These are phyloP conservation scores for Agrostemma githago DNA, from an alignment of 148 eudicot species.

Conservation along the genomic window DNA sequence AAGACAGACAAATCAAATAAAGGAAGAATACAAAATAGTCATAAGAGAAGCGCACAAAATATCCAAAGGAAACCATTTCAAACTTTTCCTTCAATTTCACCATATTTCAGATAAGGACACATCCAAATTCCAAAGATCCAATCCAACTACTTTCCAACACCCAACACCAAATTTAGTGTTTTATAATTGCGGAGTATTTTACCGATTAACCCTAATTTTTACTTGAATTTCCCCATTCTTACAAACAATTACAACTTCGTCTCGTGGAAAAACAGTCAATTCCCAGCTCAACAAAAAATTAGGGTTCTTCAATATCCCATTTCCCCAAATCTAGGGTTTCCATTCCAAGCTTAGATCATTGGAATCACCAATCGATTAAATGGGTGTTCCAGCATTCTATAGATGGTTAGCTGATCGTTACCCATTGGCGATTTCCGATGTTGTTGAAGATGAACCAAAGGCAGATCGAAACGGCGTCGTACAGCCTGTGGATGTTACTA, in stretches of 20 bases:
- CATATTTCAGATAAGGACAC: background rate
- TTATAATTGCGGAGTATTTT: too few species aligned
- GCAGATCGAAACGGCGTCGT: conserved; percentile 33
- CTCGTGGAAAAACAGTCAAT: background rate
- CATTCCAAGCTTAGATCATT: conserved; percentile 1
- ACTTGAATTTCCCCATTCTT: background rate
- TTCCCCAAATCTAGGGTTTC: conserved; percentile 11
- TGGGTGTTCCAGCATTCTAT: conserved; percentile 97
- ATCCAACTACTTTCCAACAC: too few species aligned
- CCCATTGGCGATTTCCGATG: conserved; percentile 61
- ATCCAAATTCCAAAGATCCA: too few species aligned
- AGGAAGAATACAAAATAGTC: too few species aligned
- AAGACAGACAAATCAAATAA: too few species aligned
- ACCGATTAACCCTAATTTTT: too few species aligned
- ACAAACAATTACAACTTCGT: background rate
- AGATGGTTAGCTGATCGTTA: conserved; percentile 89
- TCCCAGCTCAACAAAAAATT: background rate
- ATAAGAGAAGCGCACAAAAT: too few species aligned
- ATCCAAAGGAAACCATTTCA: background rate
- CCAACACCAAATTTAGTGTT: too few species aligned
- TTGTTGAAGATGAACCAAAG: conserved; percentile 61
- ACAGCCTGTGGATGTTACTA: conserved; percentile 45
- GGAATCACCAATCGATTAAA: conserved; percentile 14
- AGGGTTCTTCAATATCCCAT: conserved; percentile 1
- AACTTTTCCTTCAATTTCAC: too few species aligned